A percentile compares a stretch with the other conserved stretches of the same genome.
Conservation (phyloP, 164 flowering plant genomes). For the Protea cynaroides region DNA sequence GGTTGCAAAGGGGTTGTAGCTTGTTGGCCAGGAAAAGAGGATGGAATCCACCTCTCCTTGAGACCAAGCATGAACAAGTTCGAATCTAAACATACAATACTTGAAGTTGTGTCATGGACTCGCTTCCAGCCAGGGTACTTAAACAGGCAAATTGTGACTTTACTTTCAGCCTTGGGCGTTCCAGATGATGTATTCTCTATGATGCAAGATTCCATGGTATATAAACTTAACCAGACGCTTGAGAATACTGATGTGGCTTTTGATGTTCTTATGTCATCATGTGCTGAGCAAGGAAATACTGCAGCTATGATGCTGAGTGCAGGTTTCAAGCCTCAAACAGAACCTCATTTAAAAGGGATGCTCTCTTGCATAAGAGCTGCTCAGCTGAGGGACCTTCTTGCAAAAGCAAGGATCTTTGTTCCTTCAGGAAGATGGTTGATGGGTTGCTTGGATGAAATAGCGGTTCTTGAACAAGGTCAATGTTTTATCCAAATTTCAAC, state of each 20-base stretch:
- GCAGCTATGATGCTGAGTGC: conserved; percentile 91
- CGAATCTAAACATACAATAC: conserved; percentile 47
- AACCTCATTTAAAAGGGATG: conserved; percentile 85
- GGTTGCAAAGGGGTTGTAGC: conserved; percentile 96
- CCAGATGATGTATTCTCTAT: conserved; percentile 58
- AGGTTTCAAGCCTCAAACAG: conserved; percentile 73
- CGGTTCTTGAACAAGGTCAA: conserved; percentile 81
- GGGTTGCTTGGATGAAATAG: conserved; percentile 87
- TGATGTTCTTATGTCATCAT: conserved; percentile 70
- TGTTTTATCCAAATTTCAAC: conserved; percentile 86
- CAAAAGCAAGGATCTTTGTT: conserved; percentile 87
- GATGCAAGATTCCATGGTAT: conserved; percentile 78
- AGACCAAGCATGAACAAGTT: conserved; percentile 91
- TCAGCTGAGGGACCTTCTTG: conserved; percentile 76
- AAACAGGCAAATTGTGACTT: conserved; percentile 76
- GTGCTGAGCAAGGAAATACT: conserved; percentile 72
- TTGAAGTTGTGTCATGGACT: conserved; percentile 90
- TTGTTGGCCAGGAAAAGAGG: conserved; percentile 65
- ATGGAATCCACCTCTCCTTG: conserved; percentile 46
- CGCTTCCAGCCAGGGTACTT: conserved; percentile 92
- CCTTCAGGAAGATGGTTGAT: conserved; percentile 81
- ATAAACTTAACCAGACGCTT: conserved; percentile 52
- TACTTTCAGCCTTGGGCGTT: conserved; percentile 72
- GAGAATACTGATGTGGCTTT: conserved; percentile 67
- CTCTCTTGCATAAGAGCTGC: conserved; percentile 67